Evolutionary conservation across 345 rosid genomes (phyloP).

Genomic region (Salix arbutifolia): DNA sequence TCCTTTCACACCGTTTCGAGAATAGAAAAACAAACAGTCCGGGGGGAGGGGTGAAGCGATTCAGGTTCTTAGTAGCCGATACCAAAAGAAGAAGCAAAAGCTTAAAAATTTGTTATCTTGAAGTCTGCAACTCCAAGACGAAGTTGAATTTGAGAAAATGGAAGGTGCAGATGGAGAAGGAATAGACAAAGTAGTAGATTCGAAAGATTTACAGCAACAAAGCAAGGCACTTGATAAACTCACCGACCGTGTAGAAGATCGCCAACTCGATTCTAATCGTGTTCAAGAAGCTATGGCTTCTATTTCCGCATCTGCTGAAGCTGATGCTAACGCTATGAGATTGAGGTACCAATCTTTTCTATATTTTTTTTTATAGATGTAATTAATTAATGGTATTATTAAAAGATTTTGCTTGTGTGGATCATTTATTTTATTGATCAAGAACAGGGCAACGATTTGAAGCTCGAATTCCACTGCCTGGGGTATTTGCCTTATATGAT

Average conservation of each 20-base stretch:
- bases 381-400: not conserved
- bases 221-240: slow-evolving; percentile 97
- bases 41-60: not conserved
- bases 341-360: slow-evolving; percentile 43
- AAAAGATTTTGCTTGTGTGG: not conserved
- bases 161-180: slow-evolving; percentile 70
- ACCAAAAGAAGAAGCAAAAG: not conserved
- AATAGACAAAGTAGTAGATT: slow-evolving; percentile 55
- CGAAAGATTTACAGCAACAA: slow-evolving; percentile 93
- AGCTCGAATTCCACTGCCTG: not conserved
- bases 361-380: too few relatives aligned
- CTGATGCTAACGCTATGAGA: slow-evolving; percentile 80
- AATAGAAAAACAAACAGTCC: not conserved
- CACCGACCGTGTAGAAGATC: slow-evolving; percentile 97
- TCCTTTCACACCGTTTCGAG: not conserved
- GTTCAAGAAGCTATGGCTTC: slow-evolving; percentile 99
- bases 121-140: not conserved
- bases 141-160: slow-evolving; percentile 31
- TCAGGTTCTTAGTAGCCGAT: slow-evolving; percentile 25
- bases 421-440: not conserved
- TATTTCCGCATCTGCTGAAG: slow-evolving; percentile 77
- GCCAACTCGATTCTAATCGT: slow-evolving; percentile 93
- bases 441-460: not conserved
- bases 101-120: not conserved
- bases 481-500: not conserved